Percentiles rank a stretch among this genome's conserved stretches.
Conservation (phyloP, 2,329 filamentous ascomycete species). For the Phaeosphaeriaceae sp. region DNA sequence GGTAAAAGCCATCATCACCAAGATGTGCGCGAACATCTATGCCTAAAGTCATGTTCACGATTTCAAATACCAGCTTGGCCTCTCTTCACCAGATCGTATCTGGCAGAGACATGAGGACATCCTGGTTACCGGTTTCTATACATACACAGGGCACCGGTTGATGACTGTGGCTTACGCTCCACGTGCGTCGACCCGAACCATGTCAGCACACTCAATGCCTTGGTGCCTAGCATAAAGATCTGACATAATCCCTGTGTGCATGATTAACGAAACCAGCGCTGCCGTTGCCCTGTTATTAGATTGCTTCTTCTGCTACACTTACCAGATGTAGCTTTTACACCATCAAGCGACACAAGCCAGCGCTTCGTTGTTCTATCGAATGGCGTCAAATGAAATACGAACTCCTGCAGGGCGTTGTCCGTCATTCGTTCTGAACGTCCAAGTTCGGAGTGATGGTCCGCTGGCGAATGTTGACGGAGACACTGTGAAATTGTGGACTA, state of each 20-base stretch:
- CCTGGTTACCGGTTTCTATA: constrained; percentile 24
- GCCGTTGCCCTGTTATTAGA: neutral
- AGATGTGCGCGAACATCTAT: no score
- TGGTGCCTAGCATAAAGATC: constrained; percentile 16
- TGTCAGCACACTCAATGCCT: constrained; percentile 8
- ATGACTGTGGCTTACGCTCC: constrained; percentile 36
- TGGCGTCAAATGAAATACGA: neutral
- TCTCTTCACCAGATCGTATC: neutral
- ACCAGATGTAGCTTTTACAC: neutral
- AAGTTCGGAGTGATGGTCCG: neutral
- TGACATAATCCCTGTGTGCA: constrained; percentile 22
- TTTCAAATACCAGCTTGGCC: no score
- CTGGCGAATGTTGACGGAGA: neutral
- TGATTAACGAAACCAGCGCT: neutral
- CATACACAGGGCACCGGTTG: constrained; percentile 16
- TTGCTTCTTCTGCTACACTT: constrained; percentile 19
- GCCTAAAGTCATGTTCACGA: no score
- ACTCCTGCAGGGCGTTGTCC: neutral
- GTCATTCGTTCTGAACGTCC: neutral
- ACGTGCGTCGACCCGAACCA: constrained; percentile 22
- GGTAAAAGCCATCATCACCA: neutral
- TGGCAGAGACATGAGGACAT: constrained; percentile 8
- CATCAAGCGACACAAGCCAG: neutral
- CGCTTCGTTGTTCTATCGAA: neutral
- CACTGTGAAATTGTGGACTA: neutral